These are phyloP conservation scores for Candida ipomoeae DNA, from an alignment of 805 yeast genomes.

Conservation along the genomic window DNA sequence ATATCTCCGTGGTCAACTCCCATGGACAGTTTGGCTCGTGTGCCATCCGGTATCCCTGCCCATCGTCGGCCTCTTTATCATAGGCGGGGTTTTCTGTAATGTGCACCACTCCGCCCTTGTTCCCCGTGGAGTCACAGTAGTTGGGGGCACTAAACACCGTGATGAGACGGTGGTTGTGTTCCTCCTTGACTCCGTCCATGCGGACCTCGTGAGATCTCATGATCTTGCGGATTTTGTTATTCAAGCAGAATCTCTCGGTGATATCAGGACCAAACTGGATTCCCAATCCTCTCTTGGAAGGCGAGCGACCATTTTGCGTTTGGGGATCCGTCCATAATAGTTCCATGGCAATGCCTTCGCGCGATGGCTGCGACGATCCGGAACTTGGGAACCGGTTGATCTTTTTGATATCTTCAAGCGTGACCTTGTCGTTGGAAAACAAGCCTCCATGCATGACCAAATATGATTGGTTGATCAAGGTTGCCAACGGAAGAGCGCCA, in stretches of 20 bases:
- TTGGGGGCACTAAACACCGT: conserved; percentile 99
- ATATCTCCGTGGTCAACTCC: conserved; percentile 53
- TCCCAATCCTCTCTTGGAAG: conserved; percentile 93
- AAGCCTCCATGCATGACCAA: conserved; percentile 95
- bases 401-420: conserved; percentile 67
- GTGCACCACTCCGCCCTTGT: conserved; percentile 85
- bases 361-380: conserved; percentile 71
- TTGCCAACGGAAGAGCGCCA: conserved; percentile 79
- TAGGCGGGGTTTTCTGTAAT: conserved; percentile 46
- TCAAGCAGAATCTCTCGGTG: conserved; percentile 70
- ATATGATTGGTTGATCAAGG: conserved; percentile 72
- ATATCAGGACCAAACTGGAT: conserved; percentile 96
- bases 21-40: conserved; percentile 41
- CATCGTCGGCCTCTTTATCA: conserved; percentile 42
- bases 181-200: conserved; percentile 83
- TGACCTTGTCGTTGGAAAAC: conserved; percentile 70
- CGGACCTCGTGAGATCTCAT: conserved; percentile 95
- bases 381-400: conserved; percentile 58
- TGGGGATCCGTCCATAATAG: conserved; percentile 98
- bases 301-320: conserved; percentile 66
- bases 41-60: conserved; percentile 37
- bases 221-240: conserved; percentile 69
- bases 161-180: conserved; percentile 79
- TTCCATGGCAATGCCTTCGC: conserved; percentile 93
- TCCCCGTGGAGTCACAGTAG: conserved; percentile 90